phyloP scores from a whole-genome alignment of 495 filamentous ascomycete species.

The Annulohypoxylon maeteangense region DNA sequence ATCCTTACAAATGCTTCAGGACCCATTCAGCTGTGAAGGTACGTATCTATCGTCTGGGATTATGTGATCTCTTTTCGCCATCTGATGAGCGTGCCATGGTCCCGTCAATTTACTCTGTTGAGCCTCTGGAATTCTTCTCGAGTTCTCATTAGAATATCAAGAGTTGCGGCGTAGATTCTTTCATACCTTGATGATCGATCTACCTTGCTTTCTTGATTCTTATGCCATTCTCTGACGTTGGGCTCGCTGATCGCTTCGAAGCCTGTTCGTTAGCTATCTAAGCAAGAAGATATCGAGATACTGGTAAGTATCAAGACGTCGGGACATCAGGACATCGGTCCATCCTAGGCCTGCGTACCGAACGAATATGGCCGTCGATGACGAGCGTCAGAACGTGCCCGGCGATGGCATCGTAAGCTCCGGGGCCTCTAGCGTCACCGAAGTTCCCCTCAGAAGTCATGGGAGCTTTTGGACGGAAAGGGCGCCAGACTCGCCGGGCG shows the following conservation, averaged over 20 bases:
- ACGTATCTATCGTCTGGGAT: background rate
- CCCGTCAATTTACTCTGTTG: background rate
- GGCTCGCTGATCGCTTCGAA: background rate
- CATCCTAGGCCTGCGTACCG: background rate
- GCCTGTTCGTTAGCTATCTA: background rate
- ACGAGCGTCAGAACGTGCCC: background rate
- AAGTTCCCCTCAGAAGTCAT: constrained; percentile 4
- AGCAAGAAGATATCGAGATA: background rate
- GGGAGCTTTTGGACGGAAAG: constrained; percentile 8
- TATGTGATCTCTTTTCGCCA: background rate
- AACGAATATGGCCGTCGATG: constrained; percentile 11
- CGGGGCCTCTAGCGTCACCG: constrained; percentile 29
- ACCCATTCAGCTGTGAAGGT: background rate
- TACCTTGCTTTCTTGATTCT: background rate
- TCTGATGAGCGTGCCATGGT: background rate
- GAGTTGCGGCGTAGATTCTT: background rate
- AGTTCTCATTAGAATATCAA: background rate
- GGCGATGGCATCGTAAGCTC: constrained; percentile 8
- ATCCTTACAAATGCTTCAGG: constrained; percentile 15
- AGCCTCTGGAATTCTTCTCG: background rate
- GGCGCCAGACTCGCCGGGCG: background rate
- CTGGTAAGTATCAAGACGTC: too few species aligned
- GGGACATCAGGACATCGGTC: background rate
- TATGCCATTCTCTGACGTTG: background rate
- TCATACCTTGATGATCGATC: background rate